Base-by-base conservation (phyloP, 2,329 filamentous ascomycete species). In the Ustulina deusta region DNA sequence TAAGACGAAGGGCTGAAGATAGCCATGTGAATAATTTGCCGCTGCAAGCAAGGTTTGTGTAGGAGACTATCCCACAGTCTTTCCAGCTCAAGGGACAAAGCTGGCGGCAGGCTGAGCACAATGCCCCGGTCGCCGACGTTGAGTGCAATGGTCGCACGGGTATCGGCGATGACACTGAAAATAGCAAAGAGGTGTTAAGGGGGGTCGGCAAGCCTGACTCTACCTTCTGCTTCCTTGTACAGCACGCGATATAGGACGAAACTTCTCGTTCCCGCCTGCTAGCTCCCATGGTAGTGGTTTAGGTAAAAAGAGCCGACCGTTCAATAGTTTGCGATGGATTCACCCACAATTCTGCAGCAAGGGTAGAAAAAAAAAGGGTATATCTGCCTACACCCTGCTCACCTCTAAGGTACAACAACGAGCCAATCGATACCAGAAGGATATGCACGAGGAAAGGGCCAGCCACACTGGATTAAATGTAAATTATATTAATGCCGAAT, bases 221-320 rank as follows among this genome's bases (percentile, higher is more conserved):
- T 65, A 71, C 71, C 49, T 72, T 72, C 40, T 72, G 71, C 40
- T 72, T 72, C 27, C 44, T 61, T 10, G 48, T 69, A 54, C 71
- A 71, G 42, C 71, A 72, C 1, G 71, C 61, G 22, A 71, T 65
- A 61, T 69, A 72, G 3, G 71, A 60, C 15, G 63, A 65, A 17
- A 72, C 55, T 9, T 27, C 22, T 13, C 70, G 69, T 51, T 68
- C 71, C 34, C 69, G 60, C 25, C 48, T 51, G 38, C 15, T 40
- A 10, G n/a, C 25, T 22, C 63, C 42, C 63, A 69, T 70, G 15
- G n/a, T 52, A 6, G 27, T 6, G 46, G 25, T 22, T 27, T n/a
- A 7, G 20, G 13, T 27, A 15, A 10, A 5, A 49, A 22, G 20
- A 49, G 7, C 6, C 2, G n/a, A n/a, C n/a, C 15, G 20, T 15